Percentiles rank a stretch among this genome's conserved stretches.
Conservation (phyloP, 768 basidiomycete species). For the Mycena maculata region DNA sequence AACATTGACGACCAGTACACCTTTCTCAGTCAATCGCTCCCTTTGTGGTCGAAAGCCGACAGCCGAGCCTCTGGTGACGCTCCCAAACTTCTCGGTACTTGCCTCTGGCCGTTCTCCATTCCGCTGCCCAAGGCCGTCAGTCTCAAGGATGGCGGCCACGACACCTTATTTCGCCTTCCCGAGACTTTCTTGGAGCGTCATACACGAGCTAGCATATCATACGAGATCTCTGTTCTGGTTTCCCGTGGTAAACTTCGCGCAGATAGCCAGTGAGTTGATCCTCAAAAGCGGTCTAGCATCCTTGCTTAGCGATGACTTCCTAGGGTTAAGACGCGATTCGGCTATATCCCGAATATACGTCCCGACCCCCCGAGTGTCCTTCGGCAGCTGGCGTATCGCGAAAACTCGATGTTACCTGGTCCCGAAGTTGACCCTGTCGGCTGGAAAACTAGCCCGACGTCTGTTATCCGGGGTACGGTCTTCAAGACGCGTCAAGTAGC, state of each 20-base stretch:
- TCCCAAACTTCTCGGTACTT: slow-evolving; percentile 59
- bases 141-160: slow-evolving; percentile 51
- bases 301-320: neutral
- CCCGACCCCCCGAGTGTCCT: slow-evolving; percentile 32
- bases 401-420: slow-evolving; percentile 27
- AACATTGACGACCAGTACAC: slow-evolving; percentile 54
- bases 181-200: slow-evolving; percentile 66
- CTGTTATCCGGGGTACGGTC: slow-evolving; percentile 54
- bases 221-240: slow-evolving; percentile 59
- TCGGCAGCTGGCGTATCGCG: slow-evolving; percentile 35
- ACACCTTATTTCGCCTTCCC: slow-evolving; percentile 56
- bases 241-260: slow-evolving; percentile 61
- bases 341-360: slow-evolving; percentile 46
- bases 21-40: slow-evolving; percentile 57
- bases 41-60: slow-evolving; percentile 61
- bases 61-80: slow-evolving; percentile 53
- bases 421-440: slow-evolving; percentile 55
- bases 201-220: slow-evolving; percentile 61
- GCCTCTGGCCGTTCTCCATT: slow-evolving; percentile 62
- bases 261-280: slow-evolving; percentile 55
- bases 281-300: neutral
- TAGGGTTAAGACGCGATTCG: slow-evolving; percentile 63
- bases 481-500: slow-evolving; percentile 53
- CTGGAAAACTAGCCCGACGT: slow-evolving; percentile 59
- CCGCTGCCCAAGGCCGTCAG: slow-evolving; percentile 57